Evolutionary conservation across 2,329 filamentous ascomycete genomes (phyloP).

Genomic region (Diplodia mutila): DNA sequence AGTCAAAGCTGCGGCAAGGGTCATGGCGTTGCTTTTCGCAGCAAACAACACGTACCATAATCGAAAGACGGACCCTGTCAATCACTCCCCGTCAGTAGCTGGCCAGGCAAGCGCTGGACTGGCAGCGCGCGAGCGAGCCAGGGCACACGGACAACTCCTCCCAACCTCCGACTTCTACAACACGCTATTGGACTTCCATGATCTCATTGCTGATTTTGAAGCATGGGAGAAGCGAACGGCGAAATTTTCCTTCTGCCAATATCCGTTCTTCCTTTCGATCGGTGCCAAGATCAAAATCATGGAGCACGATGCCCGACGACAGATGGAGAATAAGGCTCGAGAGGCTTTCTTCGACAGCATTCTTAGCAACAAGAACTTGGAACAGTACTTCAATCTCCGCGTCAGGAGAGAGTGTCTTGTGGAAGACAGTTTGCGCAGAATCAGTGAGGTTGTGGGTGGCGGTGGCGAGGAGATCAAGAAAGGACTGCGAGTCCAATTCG

Average conservation of each 20-base stretch:
- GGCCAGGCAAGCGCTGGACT: conserved; percentile 40
- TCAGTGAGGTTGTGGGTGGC: conserved; percentile 82
- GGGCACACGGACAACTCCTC: conserved; percentile 66
- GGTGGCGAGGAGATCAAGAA: conserved; percentile 89
- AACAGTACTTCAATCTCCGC: conserved; percentile 76
- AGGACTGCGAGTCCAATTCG: conserved; percentile 80
- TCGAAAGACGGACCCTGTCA: conserved; percentile 26
- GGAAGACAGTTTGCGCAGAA: conserved; percentile 81
- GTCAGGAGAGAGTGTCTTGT: conserved; percentile 84
- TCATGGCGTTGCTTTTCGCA: conserved; percentile 79
- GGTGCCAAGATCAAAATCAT: conserved; percentile 90
- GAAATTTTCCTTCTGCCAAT: conserved; percentile 88
- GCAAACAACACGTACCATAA: conserved; percentile 67
- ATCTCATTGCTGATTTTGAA: conserved; percentile 84
- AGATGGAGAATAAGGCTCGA: conserved; percentile 86
- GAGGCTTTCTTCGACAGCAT: conserved; percentile 93
- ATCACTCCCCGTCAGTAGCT: conserved; percentile 19
- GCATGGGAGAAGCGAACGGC: conserved; percentile 76
- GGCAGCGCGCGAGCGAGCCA: conserved; percentile 48
- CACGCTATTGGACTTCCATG: conserved; percentile 81
- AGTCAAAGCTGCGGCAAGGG: conserved; percentile 75
- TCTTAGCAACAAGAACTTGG: conserved; percentile 71
- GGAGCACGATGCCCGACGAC: conserved; percentile 82
- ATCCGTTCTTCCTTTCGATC: conserved; percentile 88
- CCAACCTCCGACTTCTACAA: conserved; percentile 88